Conservation (phyloP, 768 basidiomycete species). For the Roridomyces roridus region DNA sequence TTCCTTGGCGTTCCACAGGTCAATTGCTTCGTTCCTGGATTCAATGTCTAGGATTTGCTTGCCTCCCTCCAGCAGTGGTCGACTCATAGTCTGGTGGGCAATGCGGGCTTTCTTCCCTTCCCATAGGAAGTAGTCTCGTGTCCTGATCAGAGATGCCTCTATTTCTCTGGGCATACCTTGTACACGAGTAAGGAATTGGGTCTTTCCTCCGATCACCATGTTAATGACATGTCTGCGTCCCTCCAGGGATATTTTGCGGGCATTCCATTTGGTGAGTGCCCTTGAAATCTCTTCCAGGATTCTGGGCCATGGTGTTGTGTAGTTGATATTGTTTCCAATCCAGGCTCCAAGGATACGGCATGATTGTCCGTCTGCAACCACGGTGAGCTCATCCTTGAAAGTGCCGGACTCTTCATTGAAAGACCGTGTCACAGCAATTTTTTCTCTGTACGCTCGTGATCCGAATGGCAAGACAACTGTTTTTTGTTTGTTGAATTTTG, state of each 20-base stretch:
- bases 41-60: not conserved
- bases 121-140: not conserved
- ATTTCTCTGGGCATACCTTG: conserved; percentile 31
- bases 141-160: not conserved
- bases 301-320: not conserved
- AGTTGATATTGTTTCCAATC: not conserved
- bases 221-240: conserved; percentile 21
- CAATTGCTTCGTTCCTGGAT: not conserved
- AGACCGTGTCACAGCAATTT: not conserved
- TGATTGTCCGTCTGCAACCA: not conserved
- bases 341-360: not conserved
- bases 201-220: conserved; percentile 23
- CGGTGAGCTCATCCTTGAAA: not conserved
- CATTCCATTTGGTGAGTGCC: not conserved
- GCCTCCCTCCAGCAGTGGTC: not conserved
- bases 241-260: conserved; percentile 5
- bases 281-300: not conserved
- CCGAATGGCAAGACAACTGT: conserved; percentile 25
- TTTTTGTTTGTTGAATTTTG: conserved; percentile 29
- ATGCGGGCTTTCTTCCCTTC: not conserved
- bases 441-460: not conserved
- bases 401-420: not conserved
- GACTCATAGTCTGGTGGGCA: not conserved
- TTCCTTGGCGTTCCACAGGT: not conserved
- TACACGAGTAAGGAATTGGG: conserved; percentile 29